These are phyloP conservation scores for Lithospermum erythrorhizon DNA, from an alignment of 257 asterid genomes.

Conservation along the genomic window DNA sequence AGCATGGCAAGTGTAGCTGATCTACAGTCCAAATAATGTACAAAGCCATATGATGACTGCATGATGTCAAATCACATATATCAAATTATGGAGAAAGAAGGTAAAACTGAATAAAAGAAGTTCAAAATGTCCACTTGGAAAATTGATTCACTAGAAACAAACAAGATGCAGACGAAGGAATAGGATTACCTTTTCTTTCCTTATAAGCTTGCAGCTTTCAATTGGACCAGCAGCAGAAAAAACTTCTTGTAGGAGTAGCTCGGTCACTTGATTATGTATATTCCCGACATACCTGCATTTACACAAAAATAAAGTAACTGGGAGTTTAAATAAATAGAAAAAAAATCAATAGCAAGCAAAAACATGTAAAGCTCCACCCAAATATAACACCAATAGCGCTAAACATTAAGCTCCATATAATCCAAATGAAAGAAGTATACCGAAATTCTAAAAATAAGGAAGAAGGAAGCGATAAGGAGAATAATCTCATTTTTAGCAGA, in stretches of 20 bases:
- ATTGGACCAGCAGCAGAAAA: constrained; percentile 79
- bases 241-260: constrained; percentile 85
- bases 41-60: constrained; percentile 47
- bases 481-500: neutral
- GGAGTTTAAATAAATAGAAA: constrained; percentile 10
- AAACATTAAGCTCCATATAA: neutral
- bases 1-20: constrained; percentile 39
- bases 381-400: neutral
- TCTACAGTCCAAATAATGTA: constrained; percentile 43
- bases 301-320: constrained; percentile 26
- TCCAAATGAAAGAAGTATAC: neutral
- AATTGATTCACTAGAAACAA: neutral
- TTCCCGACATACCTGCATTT: constrained; percentile 92
- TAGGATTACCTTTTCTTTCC: constrained; percentile 67
- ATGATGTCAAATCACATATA: constrained; percentile 1
- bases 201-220: constrained; percentile 77
- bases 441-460: neutral
- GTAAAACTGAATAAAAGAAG: neutral
- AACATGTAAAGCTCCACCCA: neutral
- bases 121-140: neutral
- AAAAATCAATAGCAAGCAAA: constrained; percentile 3
- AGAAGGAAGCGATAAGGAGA: neutral
- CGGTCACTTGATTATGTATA: constrained; percentile 75
- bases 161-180: neutral
- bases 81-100: neutral